Evolutionary conservation across 768 basidiomycete genomes (phyloP).

Genomic region (Lactarius trivialis): DNA sequence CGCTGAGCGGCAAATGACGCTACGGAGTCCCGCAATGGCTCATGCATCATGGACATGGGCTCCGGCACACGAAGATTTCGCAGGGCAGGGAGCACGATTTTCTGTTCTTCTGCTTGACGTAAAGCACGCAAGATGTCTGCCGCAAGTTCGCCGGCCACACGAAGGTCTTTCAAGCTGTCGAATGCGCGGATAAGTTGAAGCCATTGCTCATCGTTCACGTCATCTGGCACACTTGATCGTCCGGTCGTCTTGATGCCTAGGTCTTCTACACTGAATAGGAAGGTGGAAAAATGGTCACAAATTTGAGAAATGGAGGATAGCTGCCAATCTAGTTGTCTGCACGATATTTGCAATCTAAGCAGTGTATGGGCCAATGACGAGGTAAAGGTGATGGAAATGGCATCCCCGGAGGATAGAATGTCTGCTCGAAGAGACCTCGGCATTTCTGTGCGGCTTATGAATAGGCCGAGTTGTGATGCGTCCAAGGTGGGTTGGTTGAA

Average conservation of each 20-base stretch:
- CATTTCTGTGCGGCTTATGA: neutral
- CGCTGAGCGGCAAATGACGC: neutral
- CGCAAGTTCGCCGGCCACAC: neutral
- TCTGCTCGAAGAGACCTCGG: neutral
- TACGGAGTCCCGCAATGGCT: neutral
- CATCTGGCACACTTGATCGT: neutral
- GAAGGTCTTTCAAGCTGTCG: neutral
- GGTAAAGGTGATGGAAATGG: neutral
- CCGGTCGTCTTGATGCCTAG: neutral
- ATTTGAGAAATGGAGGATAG: neutral
- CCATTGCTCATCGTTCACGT: neutral
- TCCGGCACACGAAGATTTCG: neutral
- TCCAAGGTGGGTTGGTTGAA: neutral
- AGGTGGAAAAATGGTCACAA: neutral
- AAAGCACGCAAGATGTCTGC: neutral
- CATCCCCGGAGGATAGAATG: neutral
- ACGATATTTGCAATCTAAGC: neutral
- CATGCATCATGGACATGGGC: neutral
- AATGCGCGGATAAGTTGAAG: neutral
- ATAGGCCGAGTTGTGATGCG: neutral
- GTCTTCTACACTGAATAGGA: neutral
- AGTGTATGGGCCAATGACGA: neutral
- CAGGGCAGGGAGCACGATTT: neutral
- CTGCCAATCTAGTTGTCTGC: neutral
- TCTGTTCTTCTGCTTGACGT: neutral